Evolutionary conservation across 2,329 filamentous ascomycete genomes (phyloP), one percentile per base, ranked within the genome.

Genomic region (Stagonosporopsis cucurbitacearum): DNA sequence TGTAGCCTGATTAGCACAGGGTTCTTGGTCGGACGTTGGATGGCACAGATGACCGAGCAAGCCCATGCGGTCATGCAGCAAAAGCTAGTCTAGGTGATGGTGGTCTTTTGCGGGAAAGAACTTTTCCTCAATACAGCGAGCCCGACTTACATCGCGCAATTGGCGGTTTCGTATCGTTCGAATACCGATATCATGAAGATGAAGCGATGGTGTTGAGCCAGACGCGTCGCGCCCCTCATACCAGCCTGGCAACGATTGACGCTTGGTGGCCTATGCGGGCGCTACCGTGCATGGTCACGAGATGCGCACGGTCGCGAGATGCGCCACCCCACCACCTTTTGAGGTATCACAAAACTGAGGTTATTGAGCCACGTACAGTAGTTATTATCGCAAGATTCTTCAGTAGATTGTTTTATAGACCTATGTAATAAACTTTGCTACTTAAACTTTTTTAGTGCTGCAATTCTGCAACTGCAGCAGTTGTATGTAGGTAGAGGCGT

Each of bases 231-330:
- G n/a, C 17, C 30, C 25, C 13, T n/a, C 12, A 2, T 20, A 4
- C 37, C n/a, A 7, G 13, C 35, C 17, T 36, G 40, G 41, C 22
- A 45, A 32, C 15, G 52, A 50, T 50, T 41, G 15, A n/a, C 35
- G 40, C 20, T 22, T 15, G 35, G 4, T 42, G 42, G 52, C 15
- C 35, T 26, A 23, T 40, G 45, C 45, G 19, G 9, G 9, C 51
- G 39, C 40, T 45, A 43, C n/a, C n/a, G n/a, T n/a, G n/a, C n/a
- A n/a, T n/a, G n/a, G n/a, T n/a, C n/a, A n/a, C n/a, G n/a, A n/a
- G n/a, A n/a, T n/a, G n/a, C n/a, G n/a, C n/a, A n/a, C n/a, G n/a
- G n/a, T n/a, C n/a, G n/a, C n/a, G n/a, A n/a, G n/a, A n/a, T n/a
- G n/a, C n/a, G n/a, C n/a, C n/a, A n/a, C n/a, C n/a, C n/a, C n/a